A percentile compares a stretch with the other conserved stretches of the same genome.
phyloP scores from a whole-genome alignment of 768 basidiomycete species.

The Naganishia vaughanmartiniae region DNA sequence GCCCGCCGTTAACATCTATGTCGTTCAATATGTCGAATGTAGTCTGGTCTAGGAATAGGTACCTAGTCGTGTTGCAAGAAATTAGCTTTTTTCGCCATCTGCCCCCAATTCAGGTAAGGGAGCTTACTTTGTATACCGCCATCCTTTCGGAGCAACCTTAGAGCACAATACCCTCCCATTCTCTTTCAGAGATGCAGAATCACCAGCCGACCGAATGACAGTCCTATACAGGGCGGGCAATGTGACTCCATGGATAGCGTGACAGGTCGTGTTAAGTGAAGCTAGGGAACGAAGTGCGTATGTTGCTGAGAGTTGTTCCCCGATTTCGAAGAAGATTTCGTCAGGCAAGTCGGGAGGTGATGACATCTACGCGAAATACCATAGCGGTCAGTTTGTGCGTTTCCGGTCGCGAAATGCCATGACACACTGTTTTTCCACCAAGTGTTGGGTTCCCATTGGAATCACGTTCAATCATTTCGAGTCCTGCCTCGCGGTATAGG shows the following conservation, averaged over 20 bases:
- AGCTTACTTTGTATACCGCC: neutral
- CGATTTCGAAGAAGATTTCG: neutral
- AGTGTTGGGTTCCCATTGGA: too few species aligned
- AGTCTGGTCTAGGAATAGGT: neutral
- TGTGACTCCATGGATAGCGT: neutral
- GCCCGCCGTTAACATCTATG: neutral
- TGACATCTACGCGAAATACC: neutral
- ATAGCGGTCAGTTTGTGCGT: neutral
- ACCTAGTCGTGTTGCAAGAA: neutral
- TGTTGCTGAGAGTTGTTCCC: neutral
- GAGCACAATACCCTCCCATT: neutral
- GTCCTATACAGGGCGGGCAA: neutral
- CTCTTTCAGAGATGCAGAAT: slow-evolving; percentile 1
- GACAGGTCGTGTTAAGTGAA: neutral
- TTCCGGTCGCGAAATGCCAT: too few species aligned
- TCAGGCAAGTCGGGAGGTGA: neutral
- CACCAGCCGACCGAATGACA: neutral
- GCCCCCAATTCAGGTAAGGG: neutral
- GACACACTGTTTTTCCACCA: too few species aligned
- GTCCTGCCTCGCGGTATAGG: too few species aligned
- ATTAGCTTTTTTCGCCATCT: neutral
- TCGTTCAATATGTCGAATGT: neutral
- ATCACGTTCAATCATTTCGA: too few species aligned
- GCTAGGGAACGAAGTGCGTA: neutral
- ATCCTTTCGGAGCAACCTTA: neutral